Conservation (phyloP, 768 basidiomycete species). For the Lactarius indigo region DNA sequence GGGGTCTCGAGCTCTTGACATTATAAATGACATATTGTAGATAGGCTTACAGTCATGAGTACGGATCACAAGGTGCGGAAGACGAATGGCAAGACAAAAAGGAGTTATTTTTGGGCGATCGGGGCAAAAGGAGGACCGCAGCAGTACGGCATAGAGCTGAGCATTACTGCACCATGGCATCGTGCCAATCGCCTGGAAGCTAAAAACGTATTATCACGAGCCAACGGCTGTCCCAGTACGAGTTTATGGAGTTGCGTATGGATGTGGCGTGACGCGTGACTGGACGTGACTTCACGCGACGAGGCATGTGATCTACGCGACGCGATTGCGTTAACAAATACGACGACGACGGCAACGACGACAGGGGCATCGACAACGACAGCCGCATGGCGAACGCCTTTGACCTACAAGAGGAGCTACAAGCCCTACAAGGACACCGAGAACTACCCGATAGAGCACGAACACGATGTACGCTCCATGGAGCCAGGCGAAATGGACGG, state of each 20-base stretch:
- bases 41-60: too few species aligned
- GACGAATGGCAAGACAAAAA: too few species aligned
- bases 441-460: conserved; percentile 63
- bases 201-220: background rate
- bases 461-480: conserved; percentile 58
- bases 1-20: too few species aligned
- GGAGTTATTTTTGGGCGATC: too few species aligned
- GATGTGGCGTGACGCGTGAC: background rate
- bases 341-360: background rate
- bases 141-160: too few species aligned
- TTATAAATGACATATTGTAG: too few species aligned
- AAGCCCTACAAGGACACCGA: conserved; percentile 58
- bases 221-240: too few species aligned
- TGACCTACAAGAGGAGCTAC: conserved; percentile 76
- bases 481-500: conserved; percentile 42
- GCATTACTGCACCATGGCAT: too few species aligned
- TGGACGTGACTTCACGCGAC: conserved; percentile 11
- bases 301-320: conserved; percentile 11
- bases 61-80: too few species aligned
- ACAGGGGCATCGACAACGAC: background rate
- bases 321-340: background rate
- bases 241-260: background rate
- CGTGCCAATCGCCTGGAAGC: background rate
- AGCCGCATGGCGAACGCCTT: conserved; percentile 39
- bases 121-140: too few species aligned